Base-by-base conservation (phyloP, 2,329 filamentous ascomycete genomes). In the Aschersonia sp. region DNA sequence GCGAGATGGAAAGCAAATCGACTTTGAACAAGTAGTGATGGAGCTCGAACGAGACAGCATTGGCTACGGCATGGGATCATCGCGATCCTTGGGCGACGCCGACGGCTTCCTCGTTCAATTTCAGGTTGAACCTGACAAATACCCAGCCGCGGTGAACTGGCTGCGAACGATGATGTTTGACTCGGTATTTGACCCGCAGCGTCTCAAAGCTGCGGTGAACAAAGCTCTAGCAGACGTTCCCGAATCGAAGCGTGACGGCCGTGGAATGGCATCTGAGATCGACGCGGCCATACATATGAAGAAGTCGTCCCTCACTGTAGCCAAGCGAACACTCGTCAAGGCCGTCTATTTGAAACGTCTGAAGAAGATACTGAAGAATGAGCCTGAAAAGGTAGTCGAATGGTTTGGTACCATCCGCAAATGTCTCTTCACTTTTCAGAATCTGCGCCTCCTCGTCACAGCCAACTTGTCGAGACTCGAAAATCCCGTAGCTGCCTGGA, bases 221-320 rank as follows among this genome's bases (percentile, higher is more conserved):
- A 94, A 95, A 63, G 79, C 94, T 43, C 73, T 95, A 14, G 88
- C 89, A 3, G 90, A 97, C 56, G 83, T 98, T 14, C 92, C 92
- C 0, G 88, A 95, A 59, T 74, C 81, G 46, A 98, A 97, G 71
- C 85, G 92, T 41, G 86, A 84, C 55, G 92, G 92, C 1, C 77
- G 81, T 48, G 69, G 69, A 41, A 83, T 83, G 79, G 69, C 77
- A 4, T 68, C 66, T 48, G 77, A 81, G 52, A 72, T 83, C 49
- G 79, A 92, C 55, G 76, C 81, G 51, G 87, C 90, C 65, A 77
- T 94, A 29, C 87, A 95, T 61, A 79, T 86, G 56, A 75, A 83
- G n/a, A 76, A 77, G 32, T 79, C 85, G 30, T 89, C 87, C 0
- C 78, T 88, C 47, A 70, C 81, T 31, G 83, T 87, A 44, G 85